Base-by-base conservation (phyloP, 805 yeast species). In the Saccharomycopsis lassenensis region DNA sequence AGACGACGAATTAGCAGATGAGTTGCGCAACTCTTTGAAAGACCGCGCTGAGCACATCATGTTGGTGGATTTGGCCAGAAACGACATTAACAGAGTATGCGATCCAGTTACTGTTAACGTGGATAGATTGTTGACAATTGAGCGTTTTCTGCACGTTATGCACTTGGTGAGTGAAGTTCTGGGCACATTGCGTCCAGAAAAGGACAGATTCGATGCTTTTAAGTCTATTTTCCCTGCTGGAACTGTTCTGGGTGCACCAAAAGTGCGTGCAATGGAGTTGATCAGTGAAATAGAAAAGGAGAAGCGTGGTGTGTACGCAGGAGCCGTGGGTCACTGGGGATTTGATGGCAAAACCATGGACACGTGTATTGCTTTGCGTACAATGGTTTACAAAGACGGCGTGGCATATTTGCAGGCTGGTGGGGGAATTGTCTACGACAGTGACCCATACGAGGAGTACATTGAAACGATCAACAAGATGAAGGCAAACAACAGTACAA, bases 161-260 rank as follows among this genome's bases (percentile, higher is more conserved):
- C 99, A 91, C 59, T 65, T 91, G 48, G 95, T 89, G 2, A 81
- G 94, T 2, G 93, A 89, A 58, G 96, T 89, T 15, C 78, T 93
- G 43, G 99, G 99, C 10, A 83, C 78, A 2, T 64, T 91, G 50
- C 69, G 99, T 53, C 59, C 65, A 0, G 96, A 71, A 41, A 79
- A 84, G 63, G 77, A 89, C 8, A 69, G 97, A 46, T 91, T 91
- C 53, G 99, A 91, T 62, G 98, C 98, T 0, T 86, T 91, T 61
- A 73, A 98, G 56, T 86, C 96, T 2, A 84, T 91, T 37, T 91
- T 91, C 75, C 99, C 99, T 15, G 98, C 98, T 1, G 99, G 99
- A 29, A 91, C 99, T 1, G 97, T 89, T 8, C 78, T 93, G 38
- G 99, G 99, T 26, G 97, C 99, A 2, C 99, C 99, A 38, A 91